A percentile compares a stretch with the other conserved stretches of the same genome.
Evolutionary conservation across 768 basidiomycete species (phyloP).

Genomic region (Scleroderma citrinum): DNA sequence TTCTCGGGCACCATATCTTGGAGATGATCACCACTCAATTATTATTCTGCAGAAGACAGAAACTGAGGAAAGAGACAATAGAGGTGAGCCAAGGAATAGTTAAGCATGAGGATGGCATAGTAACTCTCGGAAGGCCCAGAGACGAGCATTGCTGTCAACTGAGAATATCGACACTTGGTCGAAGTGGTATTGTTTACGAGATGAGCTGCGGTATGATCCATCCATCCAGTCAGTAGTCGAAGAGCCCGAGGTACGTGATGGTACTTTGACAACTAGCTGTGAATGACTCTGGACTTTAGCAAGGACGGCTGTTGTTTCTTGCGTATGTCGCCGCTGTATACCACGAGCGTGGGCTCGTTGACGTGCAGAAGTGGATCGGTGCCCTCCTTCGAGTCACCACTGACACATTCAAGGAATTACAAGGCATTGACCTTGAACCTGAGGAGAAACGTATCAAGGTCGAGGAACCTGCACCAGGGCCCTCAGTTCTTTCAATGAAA

Average conservation of each 20-base stretch:
- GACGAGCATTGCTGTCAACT: conserved; percentile 23
- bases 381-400: conserved; percentile 28
- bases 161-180: conserved; percentile 34
- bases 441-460: conserved; percentile 24
- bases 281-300: conserved; percentile 33
- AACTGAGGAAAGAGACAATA: conserved; percentile 43
- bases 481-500: conserved; percentile 20
- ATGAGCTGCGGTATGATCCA: conserved; percentile 29
- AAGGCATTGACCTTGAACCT: conserved; percentile 14
- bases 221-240: conserved; percentile 20
- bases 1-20: conserved; percentile 45
- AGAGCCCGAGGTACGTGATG: conserved; percentile 34
- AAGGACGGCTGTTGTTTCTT: conserved; percentile 51
- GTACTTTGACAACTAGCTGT: neutral
- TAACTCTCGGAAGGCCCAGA: conserved; percentile 21
- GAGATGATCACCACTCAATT: conserved; percentile 40
- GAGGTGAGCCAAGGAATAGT: conserved; percentile 37
- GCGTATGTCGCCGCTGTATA: conserved; percentile 67
- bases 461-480: conserved; percentile 28
- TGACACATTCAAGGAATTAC: conserved; percentile 12
- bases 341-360: conserved; percentile 44
- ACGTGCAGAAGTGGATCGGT: conserved; percentile 54
- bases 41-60: conserved; percentile 47
- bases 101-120: conserved; percentile 15
- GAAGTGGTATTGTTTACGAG: conserved; percentile 30